Percentiles rank a stretch among this genome's conserved stretches.
These are phyloP conservation scores for Tricholoma saponaceum DNA, from an alignment of 768 basidiomycete genomes.

Conservation along the genomic window DNA sequence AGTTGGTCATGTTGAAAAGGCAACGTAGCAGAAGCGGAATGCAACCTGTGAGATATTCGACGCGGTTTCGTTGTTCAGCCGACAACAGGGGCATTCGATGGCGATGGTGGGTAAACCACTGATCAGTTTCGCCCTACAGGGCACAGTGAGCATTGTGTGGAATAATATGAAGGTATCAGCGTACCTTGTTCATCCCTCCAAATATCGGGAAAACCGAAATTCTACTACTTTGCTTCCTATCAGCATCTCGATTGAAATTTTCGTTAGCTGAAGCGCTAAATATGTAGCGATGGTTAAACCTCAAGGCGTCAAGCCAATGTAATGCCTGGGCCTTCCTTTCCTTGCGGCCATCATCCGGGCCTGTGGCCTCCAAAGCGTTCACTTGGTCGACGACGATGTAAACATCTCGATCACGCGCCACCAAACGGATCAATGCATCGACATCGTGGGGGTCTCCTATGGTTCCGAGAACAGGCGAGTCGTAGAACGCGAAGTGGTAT, in stretches of 20 bases:
- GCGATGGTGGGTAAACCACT: constrained; percentile 10
- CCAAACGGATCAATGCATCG: constrained; percentile 4
- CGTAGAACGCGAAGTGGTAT: constrained; percentile 7
- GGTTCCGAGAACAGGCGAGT: constrained; percentile 4
- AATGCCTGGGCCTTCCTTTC: too few species aligned
- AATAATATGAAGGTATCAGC: constrained; percentile 8
- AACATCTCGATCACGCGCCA: constrained; percentile 5
- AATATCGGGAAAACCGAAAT: constrained; percentile 6
- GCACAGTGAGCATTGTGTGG: constrained; percentile 8
- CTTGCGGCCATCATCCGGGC: background rate
- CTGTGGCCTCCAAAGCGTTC: constrained; percentile 6
- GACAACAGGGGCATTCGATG: constrained; percentile 8
- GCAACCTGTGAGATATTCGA: constrained; percentile 13
- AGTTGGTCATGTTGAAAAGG: constrained; percentile 8
- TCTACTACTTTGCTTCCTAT: constrained; percentile 10
- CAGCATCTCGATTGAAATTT: constrained; percentile 7
- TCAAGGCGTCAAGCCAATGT: constrained; percentile 6
- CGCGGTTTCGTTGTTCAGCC: constrained; percentile 9
- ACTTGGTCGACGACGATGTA: constrained; percentile 13
- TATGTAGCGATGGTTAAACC: constrained; percentile 6
- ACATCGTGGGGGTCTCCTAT: constrained; percentile 5
- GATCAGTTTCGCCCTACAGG: constrained; percentile 10
- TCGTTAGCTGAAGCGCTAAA: constrained; percentile 14
- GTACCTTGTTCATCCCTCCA: constrained; percentile 11
- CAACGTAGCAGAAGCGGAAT: constrained; percentile 12